Conservation (phyloP, 345 rosid genomes). For the Erucastrum elatum region DNA sequence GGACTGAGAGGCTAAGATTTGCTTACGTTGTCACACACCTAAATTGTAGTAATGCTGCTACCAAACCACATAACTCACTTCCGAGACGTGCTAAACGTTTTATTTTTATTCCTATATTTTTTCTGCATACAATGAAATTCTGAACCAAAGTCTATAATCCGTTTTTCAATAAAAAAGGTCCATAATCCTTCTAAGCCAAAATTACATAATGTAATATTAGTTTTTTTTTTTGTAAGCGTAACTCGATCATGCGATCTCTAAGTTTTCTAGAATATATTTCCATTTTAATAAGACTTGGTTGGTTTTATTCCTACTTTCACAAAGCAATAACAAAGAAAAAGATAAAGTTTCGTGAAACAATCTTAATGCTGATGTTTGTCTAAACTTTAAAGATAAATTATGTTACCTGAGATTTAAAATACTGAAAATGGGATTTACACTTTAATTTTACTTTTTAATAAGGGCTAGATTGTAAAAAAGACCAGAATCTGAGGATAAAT, state of each 20-base stretch:
- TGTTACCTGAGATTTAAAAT: not conserved
- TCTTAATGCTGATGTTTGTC: not conserved
- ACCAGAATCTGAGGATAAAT: constrained; percentile 4
- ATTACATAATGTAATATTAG: too few relatives aligned
- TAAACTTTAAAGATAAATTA: not conserved
- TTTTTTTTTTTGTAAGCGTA: too few relatives aligned
- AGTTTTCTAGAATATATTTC: too few relatives aligned
- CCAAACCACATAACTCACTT: constrained; percentile 21
- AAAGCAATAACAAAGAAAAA: not conserved
- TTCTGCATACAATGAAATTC: too few relatives aligned
- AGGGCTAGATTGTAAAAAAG: constrained; percentile 11
- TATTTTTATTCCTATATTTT: not conserved
- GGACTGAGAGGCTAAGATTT: not conserved
- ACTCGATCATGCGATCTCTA: too few relatives aligned
- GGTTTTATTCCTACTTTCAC: not conserved
- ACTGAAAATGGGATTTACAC: not conserved
- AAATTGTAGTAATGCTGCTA: not conserved
- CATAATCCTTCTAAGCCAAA: too few relatives aligned
- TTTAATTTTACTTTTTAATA: not conserved
- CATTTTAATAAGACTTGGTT: too few relatives aligned
- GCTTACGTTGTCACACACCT: not conserved
- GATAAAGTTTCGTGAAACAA: not conserved
- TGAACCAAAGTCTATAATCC: too few relatives aligned
- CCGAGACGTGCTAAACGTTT: constrained; percentile 17
- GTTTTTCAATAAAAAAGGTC: too few relatives aligned